Conservation (phyloP, 129 eudicot genomes). For the Flaveria bidentis region DNA sequence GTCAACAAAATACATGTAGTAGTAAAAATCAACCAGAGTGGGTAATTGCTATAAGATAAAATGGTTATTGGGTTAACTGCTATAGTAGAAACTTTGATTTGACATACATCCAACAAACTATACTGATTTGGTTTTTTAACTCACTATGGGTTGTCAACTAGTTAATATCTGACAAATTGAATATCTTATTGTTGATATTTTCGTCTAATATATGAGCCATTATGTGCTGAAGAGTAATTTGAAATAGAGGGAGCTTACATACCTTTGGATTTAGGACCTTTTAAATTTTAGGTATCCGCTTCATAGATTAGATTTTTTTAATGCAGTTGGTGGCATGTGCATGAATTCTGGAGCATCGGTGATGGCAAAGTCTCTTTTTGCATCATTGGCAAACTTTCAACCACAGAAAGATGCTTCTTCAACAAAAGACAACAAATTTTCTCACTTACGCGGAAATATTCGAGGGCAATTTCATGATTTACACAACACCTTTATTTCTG, state of each 20-base stretch:
- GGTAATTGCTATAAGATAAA: neutral
- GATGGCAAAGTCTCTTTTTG: constrained; percentile 90
- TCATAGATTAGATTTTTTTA: constrained; percentile 72
- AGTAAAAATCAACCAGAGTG: neutral
- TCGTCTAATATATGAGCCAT: neutral
- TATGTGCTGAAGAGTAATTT: constrained; percentile 3
- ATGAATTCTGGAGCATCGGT: constrained; percentile 71
- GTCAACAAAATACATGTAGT: neutral
- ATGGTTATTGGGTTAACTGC: neutral
- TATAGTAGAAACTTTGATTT: neutral
- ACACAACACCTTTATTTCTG: constrained; percentile 48
- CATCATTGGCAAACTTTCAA: constrained; percentile 52
- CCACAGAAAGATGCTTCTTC: constrained; percentile 45
- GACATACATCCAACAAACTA: neutral
- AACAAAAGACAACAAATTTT: constrained; percentile 44
- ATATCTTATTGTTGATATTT: constrained; percentile 6
- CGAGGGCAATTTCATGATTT: constrained; percentile 54
- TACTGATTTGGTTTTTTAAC: neutral
- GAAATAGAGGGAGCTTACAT: constrained; percentile 21
- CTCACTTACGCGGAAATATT: constrained; percentile 44
- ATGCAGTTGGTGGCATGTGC: constrained; percentile 83
- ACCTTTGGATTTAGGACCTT: constrained; percentile 23
- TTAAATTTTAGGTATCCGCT: constrained; percentile 24
- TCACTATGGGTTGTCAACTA: constrained; percentile 3
- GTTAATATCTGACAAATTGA: neutral